Evolutionary conservation across 2,329 filamentous ascomycete species (phyloP).

Genomic region (Alternaria dauci): DNA sequence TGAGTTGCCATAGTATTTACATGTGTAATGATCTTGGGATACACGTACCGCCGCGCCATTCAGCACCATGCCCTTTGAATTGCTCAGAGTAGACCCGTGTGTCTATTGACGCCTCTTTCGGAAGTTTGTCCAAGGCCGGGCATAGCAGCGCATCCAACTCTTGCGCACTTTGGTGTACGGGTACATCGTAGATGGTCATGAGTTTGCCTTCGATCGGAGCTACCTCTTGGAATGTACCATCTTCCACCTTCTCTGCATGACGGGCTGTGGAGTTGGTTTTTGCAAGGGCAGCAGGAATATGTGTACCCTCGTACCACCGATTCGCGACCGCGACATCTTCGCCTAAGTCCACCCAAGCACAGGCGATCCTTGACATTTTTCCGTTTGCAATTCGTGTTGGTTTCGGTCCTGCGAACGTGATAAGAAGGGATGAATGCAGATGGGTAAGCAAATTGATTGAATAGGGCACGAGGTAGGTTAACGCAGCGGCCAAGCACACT

Average conservation of each 20-base stretch:
- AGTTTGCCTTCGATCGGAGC: slow-evolving; percentile 14
- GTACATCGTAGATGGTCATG: slow-evolving; percentile 25
- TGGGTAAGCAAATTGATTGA: not conserved
- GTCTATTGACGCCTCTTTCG: slow-evolving; percentile 16
- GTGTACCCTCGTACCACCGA: slow-evolving; percentile 20
- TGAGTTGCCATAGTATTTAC: slow-evolving; percentile 3
- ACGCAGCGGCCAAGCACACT: slow-evolving; percentile 10
- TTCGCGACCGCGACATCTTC: slow-evolving; percentile 12
- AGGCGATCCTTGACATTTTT: slow-evolving; percentile 25
- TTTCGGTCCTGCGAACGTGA: not conserved
- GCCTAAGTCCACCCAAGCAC: slow-evolving; percentile 21
- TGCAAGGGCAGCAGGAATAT: slow-evolving; percentile 14
- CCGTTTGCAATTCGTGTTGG: not conserved
- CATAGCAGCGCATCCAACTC: slow-evolving; percentile 18
- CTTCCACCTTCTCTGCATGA: slow-evolving; percentile 15
- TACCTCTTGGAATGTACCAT: slow-evolving; percentile 25
- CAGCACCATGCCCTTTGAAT: slow-evolving; percentile 15
- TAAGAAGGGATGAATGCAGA: not conserved
- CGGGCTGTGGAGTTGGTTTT: slow-evolving; percentile 18
- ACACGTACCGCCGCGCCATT: slow-evolving; percentile 22
- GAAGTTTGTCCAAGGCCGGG: slow-evolving; percentile 9
- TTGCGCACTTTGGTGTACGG: slow-evolving; percentile 9
- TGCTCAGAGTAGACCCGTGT: slow-evolving; percentile 19
- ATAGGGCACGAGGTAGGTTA: slow-evolving; percentile 4
- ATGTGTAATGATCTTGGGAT: not conserved